Conservation (phyloP, 805 yeast genomes). For the Wickerhamomyces chaumierensis region DNA sequence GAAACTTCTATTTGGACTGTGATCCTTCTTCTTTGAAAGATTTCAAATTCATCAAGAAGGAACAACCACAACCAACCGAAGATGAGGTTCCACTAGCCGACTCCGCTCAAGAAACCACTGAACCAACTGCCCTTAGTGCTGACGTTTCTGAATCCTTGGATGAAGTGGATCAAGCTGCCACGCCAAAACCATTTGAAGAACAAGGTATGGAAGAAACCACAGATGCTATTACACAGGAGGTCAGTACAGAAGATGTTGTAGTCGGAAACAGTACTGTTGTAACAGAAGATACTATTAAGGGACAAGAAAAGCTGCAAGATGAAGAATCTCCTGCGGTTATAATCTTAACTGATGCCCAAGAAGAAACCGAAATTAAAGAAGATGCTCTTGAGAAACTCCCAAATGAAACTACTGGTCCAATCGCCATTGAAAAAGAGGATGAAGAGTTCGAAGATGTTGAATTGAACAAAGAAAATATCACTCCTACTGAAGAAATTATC, state of each 20-base stretch:
- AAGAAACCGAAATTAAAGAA: constrained; percentile 9
- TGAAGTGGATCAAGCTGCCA: constrained; percentile 10
- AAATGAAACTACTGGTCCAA: constrained; percentile 8
- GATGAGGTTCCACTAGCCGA: constrained; percentile 4
- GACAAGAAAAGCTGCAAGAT: constrained; percentile 8
- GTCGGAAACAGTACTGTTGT: constrained; percentile 3
- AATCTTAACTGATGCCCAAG: constrained; percentile 1
- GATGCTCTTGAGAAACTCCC: constrained; percentile 11
- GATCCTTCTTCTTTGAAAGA: constrained; percentile 31
- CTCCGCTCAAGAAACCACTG: neutral
- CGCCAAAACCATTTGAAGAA: constrained; percentile 9
- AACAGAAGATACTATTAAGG: neutral
- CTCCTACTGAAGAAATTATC: neutral
- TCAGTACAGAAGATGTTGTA: constrained; percentile 8
- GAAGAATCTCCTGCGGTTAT: neutral
- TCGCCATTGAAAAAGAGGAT: constrained; percentile 7
- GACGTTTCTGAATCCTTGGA: constrained; percentile 2
- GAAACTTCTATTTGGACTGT: constrained; percentile 67
- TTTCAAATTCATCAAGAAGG: constrained; percentile 29
- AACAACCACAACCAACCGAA: constrained; percentile 8
- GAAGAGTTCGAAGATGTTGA: constrained; percentile 3
- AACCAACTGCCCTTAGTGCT: too few relatives aligned
- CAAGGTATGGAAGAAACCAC: too few relatives aligned
- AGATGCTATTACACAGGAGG: constrained; percentile 10
- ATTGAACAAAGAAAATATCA: constrained; percentile 8